Conservation (phyloP, 2,329 filamentous ascomycete genomes). For the Mariannaea sp. region DNA sequence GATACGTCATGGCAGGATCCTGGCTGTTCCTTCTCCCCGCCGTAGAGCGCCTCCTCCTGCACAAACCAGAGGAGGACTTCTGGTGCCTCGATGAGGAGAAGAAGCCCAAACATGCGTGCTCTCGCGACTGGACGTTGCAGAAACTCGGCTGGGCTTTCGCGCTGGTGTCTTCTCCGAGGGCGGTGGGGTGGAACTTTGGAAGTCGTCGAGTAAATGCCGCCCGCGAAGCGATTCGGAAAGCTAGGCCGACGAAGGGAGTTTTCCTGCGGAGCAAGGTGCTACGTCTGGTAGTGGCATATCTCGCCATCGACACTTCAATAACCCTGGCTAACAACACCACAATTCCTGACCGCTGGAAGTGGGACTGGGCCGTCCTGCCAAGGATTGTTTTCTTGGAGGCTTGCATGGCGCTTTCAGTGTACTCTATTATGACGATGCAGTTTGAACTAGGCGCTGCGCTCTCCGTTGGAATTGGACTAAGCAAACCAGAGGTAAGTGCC, state of each 20-base stretch:
- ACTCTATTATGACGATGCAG: constrained; percentile 17
- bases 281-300: constrained; percentile 6
- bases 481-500: constrained; percentile 9
- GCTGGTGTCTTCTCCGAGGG: constrained; percentile 15
- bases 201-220: constrained; percentile 6
- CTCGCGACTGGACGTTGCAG: constrained; percentile 7
- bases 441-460: constrained; percentile 19
- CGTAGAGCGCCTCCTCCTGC: constrained; percentile 17
- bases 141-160: constrained; percentile 19
- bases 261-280: neutral
- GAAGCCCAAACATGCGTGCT: neutral
- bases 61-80: constrained; percentile 17
- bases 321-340: neutral
- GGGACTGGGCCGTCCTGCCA: neutral
- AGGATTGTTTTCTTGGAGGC: constrained; percentile 2
- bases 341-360: constrained; percentile 6
- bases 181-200: constrained; percentile 22
- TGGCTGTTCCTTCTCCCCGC: constrained; percentile 23
- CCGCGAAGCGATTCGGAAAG: neutral
- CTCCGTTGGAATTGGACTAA: neutral
- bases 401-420: constrained; percentile 14
- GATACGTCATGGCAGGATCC: constrained; percentile 22
- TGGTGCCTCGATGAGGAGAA: constrained; percentile 16
- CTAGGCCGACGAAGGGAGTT: neutral
- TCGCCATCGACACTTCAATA: constrained; percentile 11